phyloP scores from a whole-genome alignment of 2,329 filamentous ascomycete species.

The Colletotrichum lini region DNA sequence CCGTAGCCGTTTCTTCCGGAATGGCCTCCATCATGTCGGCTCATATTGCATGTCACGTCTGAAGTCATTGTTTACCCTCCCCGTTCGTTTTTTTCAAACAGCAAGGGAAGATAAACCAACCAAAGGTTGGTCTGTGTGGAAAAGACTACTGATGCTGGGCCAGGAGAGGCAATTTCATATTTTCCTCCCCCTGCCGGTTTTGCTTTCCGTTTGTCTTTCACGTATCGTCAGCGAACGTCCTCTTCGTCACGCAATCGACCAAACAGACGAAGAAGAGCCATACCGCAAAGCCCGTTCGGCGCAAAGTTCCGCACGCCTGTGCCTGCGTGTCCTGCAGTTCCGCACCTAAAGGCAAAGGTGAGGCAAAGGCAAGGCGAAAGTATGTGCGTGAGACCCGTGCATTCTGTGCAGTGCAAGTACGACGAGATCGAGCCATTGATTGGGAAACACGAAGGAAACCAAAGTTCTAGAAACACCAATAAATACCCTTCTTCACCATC shows the following conservation, averaged over 20 bases:
- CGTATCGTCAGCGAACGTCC: too few relatives aligned
- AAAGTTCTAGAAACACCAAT: conserved; percentile 32
- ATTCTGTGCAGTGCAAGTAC: neutral
- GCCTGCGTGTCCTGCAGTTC: conserved; percentile 5
- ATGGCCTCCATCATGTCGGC: neutral
- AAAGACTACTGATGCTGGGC: too few relatives aligned
- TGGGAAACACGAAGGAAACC: neutral
- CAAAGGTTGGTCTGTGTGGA: too few relatives aligned
- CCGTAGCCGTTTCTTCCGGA: neutral
- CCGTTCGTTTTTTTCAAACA: too few relatives aligned
- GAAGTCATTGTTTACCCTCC: neutral
- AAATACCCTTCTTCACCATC: neutral
- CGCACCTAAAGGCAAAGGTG: neutral
- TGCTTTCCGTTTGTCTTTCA: too few relatives aligned
- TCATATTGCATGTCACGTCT: neutral
- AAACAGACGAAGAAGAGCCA: neutral
- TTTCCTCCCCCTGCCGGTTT: too few relatives aligned
- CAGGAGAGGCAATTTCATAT: too few relatives aligned
- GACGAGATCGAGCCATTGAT: neutral
- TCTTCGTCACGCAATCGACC: too few relatives aligned
- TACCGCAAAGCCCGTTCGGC: neutral
- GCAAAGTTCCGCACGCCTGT: neutral
- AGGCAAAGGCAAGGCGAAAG: neutral
- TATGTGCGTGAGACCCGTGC: neutral
- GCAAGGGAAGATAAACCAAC: too few relatives aligned